These are phyloP conservation scores for Pythium pyrilobum DNA, from an alignment of 352 stramenopile genomes.

Conservation along the genomic window DNA sequence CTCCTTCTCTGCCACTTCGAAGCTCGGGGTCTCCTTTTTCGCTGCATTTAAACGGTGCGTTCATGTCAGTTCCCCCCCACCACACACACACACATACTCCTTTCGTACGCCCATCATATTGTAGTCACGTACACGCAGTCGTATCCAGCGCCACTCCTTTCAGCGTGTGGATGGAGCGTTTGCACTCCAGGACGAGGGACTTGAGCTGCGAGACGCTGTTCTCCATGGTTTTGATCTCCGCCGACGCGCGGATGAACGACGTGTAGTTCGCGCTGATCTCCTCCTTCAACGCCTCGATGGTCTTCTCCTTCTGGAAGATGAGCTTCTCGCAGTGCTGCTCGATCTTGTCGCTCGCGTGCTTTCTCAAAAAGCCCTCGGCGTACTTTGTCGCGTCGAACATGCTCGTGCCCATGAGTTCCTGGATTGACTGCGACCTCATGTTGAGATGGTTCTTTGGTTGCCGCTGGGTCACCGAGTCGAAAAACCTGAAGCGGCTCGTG, in stretches of 20 bases:
- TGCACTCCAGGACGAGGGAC: slow-evolving; percentile 66
- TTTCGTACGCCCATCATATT: no score
- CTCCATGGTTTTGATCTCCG: slow-evolving; percentile 81
- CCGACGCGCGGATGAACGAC: slow-evolving; percentile 65
- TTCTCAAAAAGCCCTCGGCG: slow-evolving; percentile 72
- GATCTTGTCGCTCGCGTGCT: slow-evolving; percentile 71
- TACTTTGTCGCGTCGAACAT: slow-evolving; percentile 71
- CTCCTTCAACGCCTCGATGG: slow-evolving; percentile 78
- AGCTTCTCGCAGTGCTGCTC: slow-evolving; percentile 70
- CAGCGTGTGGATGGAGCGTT: slow-evolving; percentile 54
- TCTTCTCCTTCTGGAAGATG: slow-evolving; percentile 76
- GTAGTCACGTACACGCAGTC: slow-evolving; percentile 24
- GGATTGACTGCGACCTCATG: slow-evolving; percentile 64
- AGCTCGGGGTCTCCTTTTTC: slow-evolving; percentile 28
- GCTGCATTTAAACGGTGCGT: slow-evolving; percentile 27
- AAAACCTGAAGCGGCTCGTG: slow-evolving; percentile 55
- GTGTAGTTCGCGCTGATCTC: slow-evolving; percentile 81
- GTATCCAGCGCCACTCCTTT: slow-evolving; percentile 47
- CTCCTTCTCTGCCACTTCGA: slow-evolving; percentile 44
- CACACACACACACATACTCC: no score
- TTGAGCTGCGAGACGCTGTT: slow-evolving; percentile 82
- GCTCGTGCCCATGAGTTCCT: slow-evolving; percentile 68
- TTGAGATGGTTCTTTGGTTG: slow-evolving; percentile 65
- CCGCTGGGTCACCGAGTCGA: slow-evolving; percentile 34
- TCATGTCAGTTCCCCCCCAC: background rate